Evolutionary conservation across 352 stramenopile genomes (phyloP), one percentile per base, ranked within the genome.

Genomic region (Phytophthora idaei): DNA sequence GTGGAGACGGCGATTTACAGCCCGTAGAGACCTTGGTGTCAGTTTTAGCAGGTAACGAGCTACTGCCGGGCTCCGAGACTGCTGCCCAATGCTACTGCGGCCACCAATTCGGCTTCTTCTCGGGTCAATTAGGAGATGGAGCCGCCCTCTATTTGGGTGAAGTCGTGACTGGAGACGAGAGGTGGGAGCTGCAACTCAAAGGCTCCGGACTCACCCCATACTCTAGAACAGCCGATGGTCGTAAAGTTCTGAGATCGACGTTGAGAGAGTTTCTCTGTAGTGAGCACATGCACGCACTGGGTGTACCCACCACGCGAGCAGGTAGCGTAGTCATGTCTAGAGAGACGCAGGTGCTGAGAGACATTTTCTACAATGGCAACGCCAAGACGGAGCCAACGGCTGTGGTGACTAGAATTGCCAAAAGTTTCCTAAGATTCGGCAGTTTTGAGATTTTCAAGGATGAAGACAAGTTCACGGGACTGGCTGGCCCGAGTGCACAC

Each of bases 251-350:
- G 42, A 79, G 97, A 44, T 99, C 94, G 2, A 98, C 92, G 31
- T 87, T 99, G 61, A 85, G 98, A 46, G 98, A 99, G 85, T 99
- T 99, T 67, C 74, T 99, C 4, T 96, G 92, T 9, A 98, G 85
- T 60, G 97, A 99, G 76, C 90, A 97, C 42, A 98, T 99, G 95
- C 88, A 98, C 67, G 85, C 87, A 27, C 80, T 99, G 0, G 88
- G 91, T 1, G 87, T 99, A 5, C 88, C 90, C 0, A 99, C 97
- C 0, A 99, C 97, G 6, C 85, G 96, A 25, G 95, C 96, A 1
- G 88, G 81, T 5, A 91, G 83, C 60, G 80, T 96, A 10, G 82
- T 90, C 14, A 60, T 92, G 31, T 96, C 88, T 4, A 76, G 67
- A 49, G 79, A 90, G 45, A 89, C 85, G 15, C 83, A 78, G 2